phyloP scores from a whole-genome alignment of 352 stramenopile genomes.

The Phytophthora brassicae region DNA sequence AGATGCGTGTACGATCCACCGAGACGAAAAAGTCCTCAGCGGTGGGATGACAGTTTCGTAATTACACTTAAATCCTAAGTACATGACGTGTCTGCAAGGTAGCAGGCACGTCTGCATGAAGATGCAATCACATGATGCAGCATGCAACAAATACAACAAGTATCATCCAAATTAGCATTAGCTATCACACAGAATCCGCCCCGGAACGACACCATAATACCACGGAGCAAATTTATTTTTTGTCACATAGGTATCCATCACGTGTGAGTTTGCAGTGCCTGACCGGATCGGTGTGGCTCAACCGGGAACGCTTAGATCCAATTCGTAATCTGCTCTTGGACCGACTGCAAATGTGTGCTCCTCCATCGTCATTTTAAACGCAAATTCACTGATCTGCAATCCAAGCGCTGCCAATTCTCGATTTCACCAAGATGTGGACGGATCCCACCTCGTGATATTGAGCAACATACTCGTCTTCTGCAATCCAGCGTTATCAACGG shows the following conservation, averaged over 20 bases:
- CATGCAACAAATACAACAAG: too few species aligned
- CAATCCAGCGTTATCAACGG: slow-evolving; percentile 3
- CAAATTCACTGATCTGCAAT: not conserved
- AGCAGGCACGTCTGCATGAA: not conserved
- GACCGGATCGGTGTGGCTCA: not conserved
- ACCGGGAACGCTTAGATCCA: too few species aligned
- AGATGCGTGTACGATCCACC: too few species aligned
- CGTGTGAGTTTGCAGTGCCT: not conserved
- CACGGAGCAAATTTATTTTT: not conserved
- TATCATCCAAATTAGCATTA: too few species aligned
- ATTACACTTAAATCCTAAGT: too few species aligned
- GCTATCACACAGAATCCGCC: too few species aligned
- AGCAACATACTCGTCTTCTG: too few species aligned
- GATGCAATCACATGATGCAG: not conserved
- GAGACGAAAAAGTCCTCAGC: too few species aligned
- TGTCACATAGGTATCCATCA: not conserved
- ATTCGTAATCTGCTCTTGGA: not conserved
- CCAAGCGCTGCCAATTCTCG: too few species aligned
- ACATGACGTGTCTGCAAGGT: too few species aligned
- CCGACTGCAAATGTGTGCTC: not conserved
- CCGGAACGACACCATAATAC: not conserved
- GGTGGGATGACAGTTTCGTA: too few species aligned
- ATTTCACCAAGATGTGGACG: not conserved
- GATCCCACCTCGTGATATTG: too few species aligned
- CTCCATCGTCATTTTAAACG: not conserved